These are phyloP conservation scores for Erysimum cheiri DNA, from an alignment of 441 rosid species.

Conservation along the genomic window DNA sequence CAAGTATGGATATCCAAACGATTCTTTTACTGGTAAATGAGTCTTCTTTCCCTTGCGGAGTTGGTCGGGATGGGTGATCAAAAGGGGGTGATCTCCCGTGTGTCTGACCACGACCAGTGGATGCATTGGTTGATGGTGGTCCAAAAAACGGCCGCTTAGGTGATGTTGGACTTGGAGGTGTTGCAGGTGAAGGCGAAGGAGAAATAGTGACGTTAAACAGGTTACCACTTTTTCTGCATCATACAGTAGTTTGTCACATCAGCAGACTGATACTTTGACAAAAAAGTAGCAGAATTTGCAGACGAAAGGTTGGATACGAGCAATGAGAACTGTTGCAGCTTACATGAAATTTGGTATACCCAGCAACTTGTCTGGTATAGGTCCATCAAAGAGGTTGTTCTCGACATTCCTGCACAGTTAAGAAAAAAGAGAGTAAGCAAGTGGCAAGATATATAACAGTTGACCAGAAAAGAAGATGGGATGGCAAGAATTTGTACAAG, in stretches of 20 bases:
- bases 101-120: slow-evolving; percentile 1
- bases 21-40: background rate
- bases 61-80: background rate
- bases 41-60: background rate
- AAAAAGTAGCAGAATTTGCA: background rate
- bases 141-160: slow-evolving; percentile 1
- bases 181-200: slow-evolving; percentile 5
- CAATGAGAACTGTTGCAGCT: slow-evolving; percentile 1
- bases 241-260: slow-evolving; percentile 1
- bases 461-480: background rate
- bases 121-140: background rate
- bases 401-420: background rate
- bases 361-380: slow-evolving; percentile 3
- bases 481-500: background rate
- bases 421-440: background rate
- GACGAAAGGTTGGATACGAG: background rate
- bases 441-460: background rate
- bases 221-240: background rate
- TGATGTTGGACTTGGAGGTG: background rate
- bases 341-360: background rate
- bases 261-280: slow-evolving; percentile 1
- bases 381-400: slow-evolving; percentile 2
- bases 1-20: background rate
- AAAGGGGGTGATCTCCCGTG: background rate
- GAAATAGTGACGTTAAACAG: slow-evolving; percentile 1